These are phyloP conservation scores for Zoysia japonica DNA, from an alignment of 176 grass and related monocot genomes.

Conservation along the genomic window DNA sequence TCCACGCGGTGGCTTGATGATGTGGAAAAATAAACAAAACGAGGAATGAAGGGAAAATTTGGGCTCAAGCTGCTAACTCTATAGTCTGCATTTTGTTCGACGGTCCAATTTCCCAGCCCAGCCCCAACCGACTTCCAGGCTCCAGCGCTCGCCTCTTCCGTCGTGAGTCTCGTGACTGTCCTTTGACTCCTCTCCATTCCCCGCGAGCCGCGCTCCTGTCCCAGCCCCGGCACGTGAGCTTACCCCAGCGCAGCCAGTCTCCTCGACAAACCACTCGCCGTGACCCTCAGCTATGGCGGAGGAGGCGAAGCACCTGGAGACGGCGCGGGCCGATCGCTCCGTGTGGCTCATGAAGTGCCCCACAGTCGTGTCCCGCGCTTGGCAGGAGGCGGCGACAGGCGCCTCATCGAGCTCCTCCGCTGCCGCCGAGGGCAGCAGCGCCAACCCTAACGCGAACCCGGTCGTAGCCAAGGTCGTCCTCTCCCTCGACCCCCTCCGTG, in stretches of 20 bases:
- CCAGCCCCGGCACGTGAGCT: neutral
- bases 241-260: neutral
- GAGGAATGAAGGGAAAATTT: too few species aligned
- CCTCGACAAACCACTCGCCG: neutral
- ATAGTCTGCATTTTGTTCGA: too few species aligned
- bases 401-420: neutral
- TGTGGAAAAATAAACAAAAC: too few species aligned
- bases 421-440: neutral
- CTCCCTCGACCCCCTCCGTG: slow-evolving; percentile 67
- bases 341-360: slow-evolving; percentile 97
- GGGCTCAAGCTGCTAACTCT: too few species aligned
- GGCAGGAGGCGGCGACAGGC: slow-evolving; percentile 49
- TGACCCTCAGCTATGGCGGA: slow-evolving; percentile 33
- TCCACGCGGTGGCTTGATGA: too few species aligned
- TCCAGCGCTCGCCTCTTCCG: too few species aligned
- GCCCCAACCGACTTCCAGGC: too few species aligned
- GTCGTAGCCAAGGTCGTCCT: slow-evolving; percentile 75
- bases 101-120: too few species aligned
- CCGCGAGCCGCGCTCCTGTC: too few species aligned
- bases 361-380: slow-evolving; percentile 63
- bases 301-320: slow-evolving; percentile 66
- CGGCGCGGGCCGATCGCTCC: slow-evolving; percentile 62
- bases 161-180: too few species aligned
- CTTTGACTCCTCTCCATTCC: too few species aligned
- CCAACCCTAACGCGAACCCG: slow-evolving; percentile 44